Evolutionary conservation across 148 eudicot species (phyloP), one percentile per base, ranked within the genome.

Genomic region (Linanthus parryae): DNA sequence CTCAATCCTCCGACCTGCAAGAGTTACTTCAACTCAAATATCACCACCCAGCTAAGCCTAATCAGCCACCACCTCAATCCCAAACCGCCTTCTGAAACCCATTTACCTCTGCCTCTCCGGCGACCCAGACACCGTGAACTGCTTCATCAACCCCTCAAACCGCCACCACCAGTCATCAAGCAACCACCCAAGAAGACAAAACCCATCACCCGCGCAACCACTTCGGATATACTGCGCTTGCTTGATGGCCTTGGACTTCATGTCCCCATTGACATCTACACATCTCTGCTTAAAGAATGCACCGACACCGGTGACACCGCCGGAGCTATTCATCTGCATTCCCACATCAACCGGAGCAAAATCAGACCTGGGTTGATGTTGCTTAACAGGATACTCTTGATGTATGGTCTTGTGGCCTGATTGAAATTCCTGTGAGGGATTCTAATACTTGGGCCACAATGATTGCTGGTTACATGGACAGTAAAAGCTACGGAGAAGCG

Each of bases 261-360:
- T 0, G 58, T 75, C 54, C 64, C 88, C 5, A 52, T 71, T 0
- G 92, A 83, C 40, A 57, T 78, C 1, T 87, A 87, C 57, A 58
- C 65, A 51, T 75, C 79, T 24, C 77, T 87, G 54, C 42, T 87
- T 58, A 70, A 66, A 18, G 96, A 87, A 66, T 80, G 91, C 55
- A 75, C 79, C 26, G 44, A 23, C 17, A 42, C 58, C 3, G 52
- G 57, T 1, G 84, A 80, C 54, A 57, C 39, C 1, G 10, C 38
- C 8, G 57, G 63, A 31, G 91, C 88, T 2, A 19, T 19, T 39
- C 54, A 57, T 40, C 2, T 83, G 17, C 65, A 64, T 22, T 47
- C 53, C 14, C 96, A 87, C 69, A 45, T 83, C 35, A 60, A 41
- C 8, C 24, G 40, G 22, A 83, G 76, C 61, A 38, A 61, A 46